Percentiles rank a stretch among this genome's conserved stretches.
Evolutionary conservation across 2,329 filamentous ascomycete genomes (phyloP).

Genomic region (Annulohypoxylon truncatum): DNA sequence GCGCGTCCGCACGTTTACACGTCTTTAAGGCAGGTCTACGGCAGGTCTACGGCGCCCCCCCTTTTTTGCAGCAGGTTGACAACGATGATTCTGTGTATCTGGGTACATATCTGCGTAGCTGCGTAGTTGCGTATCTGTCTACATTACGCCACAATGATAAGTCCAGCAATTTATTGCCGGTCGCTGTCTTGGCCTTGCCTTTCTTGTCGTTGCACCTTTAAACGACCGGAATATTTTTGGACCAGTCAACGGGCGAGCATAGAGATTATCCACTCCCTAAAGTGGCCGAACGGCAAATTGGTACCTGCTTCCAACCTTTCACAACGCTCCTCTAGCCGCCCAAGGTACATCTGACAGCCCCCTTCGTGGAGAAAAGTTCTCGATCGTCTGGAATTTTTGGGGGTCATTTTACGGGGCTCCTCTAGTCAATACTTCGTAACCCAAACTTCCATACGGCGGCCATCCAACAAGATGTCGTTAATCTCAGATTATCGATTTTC

Average conservation of each 20-base stretch:
- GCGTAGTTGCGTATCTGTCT: background rate
- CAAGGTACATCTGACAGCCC: conserved; percentile 42
- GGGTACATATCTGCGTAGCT: background rate
- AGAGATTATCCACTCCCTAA: conserved; percentile 47
- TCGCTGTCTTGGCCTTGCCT: conserved; percentile 43
- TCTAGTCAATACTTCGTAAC: conserved; percentile 27
- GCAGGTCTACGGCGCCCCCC: background rate
- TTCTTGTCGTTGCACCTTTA: conserved; percentile 46
- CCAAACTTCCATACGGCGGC: conserved; percentile 35
- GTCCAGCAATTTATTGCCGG: conserved; percentile 46
- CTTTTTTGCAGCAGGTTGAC: conserved; percentile 32
- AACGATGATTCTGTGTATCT: conserved; percentile 5
- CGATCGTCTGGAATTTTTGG: conserved; percentile 41
- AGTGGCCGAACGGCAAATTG: conserved; percentile 48
- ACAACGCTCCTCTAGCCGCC: conserved; percentile 57
- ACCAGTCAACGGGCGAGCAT: conserved; percentile 44
- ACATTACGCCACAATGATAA: conserved; percentile 39
- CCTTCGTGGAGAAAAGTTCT: conserved; percentile 46
- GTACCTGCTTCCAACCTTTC: conserved; percentile 55
- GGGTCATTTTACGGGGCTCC: conserved; percentile 39
- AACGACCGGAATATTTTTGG: conserved; percentile 48
- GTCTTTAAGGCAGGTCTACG: background rate
- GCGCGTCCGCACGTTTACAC: conserved; percentile 22
- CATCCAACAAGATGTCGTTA: conserved; percentile 33
- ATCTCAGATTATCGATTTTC: conserved; percentile 26